Conservation (phyloP, 2,329 filamentous ascomycete species). For the Nemania sp. region DNA sequence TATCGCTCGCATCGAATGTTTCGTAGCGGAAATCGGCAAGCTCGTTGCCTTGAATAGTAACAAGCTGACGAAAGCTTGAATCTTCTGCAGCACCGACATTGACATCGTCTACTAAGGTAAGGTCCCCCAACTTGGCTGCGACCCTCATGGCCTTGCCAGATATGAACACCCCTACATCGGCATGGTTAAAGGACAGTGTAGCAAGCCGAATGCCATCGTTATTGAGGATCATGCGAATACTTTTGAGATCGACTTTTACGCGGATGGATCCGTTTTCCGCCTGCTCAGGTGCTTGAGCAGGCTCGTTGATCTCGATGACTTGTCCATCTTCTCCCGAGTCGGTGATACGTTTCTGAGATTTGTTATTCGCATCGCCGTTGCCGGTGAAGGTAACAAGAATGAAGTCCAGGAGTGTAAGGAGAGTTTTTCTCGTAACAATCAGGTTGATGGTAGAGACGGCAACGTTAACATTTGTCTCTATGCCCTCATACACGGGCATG, state of each 20-base stretch:
- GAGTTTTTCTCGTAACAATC: slow-evolving; percentile 88
- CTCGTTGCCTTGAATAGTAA: slow-evolving; percentile 94
- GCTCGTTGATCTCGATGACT: slow-evolving; percentile 45
- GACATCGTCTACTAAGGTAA: slow-evolving; percentile 89
- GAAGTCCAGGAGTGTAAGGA: slow-evolving; percentile 92
- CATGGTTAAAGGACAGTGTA: slow-evolving; percentile 88
- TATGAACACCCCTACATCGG: slow-evolving; percentile 87
- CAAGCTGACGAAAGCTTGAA: slow-evolving; percentile 80
- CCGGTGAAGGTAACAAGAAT: slow-evolving; percentile 87
- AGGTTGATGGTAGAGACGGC: slow-evolving; percentile 94
- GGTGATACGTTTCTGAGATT: slow-evolving; percentile 42
- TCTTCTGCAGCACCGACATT: slow-evolving; percentile 83
- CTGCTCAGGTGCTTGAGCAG: slow-evolving; percentile 41
- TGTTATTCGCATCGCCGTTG: slow-evolving; percentile 44
- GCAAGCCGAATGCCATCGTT: slow-evolving; percentile 96
- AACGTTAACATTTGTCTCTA: slow-evolving; percentile 90
- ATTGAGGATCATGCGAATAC: slow-evolving; percentile 91
- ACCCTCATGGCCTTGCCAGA: slow-evolving; percentile 85
- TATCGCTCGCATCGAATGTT: slow-evolving; percentile 78
- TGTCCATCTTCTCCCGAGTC: slow-evolving; percentile 43
- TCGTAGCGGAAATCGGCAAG: slow-evolving; percentile 97
- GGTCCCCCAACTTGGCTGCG: slow-evolving; percentile 81
- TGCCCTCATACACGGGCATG: slow-evolving; percentile 85
- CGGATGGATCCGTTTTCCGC: slow-evolving; percentile 74
- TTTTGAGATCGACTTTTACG: slow-evolving; percentile 91